A percentile compares a stretch with the other conserved stretches of the same genome.
Evolutionary conservation across 306 rosid species (phyloP).

Genomic region (Senna tora): DNA sequence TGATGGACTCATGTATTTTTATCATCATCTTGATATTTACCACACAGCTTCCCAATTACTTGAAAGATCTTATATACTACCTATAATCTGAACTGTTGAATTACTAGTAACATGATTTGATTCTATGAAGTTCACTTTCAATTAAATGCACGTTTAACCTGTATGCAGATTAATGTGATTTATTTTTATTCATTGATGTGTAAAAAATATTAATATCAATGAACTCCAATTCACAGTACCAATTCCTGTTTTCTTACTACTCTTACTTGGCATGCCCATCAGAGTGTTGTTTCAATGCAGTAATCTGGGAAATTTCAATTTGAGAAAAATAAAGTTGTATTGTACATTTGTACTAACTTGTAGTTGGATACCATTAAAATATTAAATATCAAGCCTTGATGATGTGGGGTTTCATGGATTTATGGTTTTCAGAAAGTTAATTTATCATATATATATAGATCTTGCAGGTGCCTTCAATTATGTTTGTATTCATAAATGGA

Average conservation of each 20-base stretch:
- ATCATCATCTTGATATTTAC: conserved; percentile 25
- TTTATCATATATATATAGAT: background rate
- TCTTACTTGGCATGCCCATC: background rate
- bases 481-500: background rate
- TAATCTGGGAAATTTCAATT: background rate
- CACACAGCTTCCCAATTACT: background rate
- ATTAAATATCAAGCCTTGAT: background rate
- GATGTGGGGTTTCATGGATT: background rate
- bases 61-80: conserved; percentile 11
- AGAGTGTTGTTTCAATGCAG: background rate
- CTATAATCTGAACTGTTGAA: background rate
- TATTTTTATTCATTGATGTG: too few species aligned
- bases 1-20: conserved; percentile 19
- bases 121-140: too few species aligned
- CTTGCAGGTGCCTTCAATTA: background rate
- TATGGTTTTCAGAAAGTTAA: background rate
- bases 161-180: too few species aligned
- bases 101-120: background rate
- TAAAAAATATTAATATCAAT: too few species aligned
- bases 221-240: too few species aligned
- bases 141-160: too few species aligned
- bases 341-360: too few species aligned
- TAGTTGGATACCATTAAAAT: background rate
- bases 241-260: background rate
- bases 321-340: background rate